phyloP scores from a whole-genome alignment of 495 filamentous ascomycete species.

The Xylaria telfairii region DNA sequence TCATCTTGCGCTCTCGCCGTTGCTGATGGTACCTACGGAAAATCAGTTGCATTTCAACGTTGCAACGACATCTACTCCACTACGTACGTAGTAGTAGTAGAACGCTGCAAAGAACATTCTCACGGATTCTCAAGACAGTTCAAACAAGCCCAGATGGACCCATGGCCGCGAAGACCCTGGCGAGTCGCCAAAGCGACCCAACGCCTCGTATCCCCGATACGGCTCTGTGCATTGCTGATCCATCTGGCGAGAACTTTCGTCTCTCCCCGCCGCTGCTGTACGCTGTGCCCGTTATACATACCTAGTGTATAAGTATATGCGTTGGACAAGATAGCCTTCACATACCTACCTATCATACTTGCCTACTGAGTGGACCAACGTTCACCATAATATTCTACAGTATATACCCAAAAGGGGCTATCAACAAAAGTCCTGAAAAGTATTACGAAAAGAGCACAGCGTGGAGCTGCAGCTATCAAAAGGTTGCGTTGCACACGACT shows the following conservation, averaged over 20 bases:
- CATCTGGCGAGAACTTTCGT: background rate
- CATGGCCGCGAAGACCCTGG: background rate
- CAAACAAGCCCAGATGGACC: background rate
- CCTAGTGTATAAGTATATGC: too few species aligned
- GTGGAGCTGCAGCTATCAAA: background rate
- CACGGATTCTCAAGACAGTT: background rate
- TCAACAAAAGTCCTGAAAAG: background rate
- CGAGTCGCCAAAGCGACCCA: constrained; percentile 8
- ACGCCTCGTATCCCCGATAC: constrained; percentile 14
- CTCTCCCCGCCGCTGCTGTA: background rate
- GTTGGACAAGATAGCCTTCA: background rate
- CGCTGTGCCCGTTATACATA: background rate
- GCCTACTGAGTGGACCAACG: background rate
- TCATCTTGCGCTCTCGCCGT: background rate
- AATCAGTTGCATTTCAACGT: constrained; percentile 2
- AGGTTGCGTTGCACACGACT: constrained; percentile 4
- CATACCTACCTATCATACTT: background rate
- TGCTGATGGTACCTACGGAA: background rate
- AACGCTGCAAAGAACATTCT: constrained; percentile 27
- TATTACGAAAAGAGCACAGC: background rate
- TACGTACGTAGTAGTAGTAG: background rate
- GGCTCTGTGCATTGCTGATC: constrained; percentile 1
- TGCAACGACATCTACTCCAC: constrained; percentile 6
- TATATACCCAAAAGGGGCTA: background rate
- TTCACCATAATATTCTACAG: too few species aligned